Conservation (phyloP, 352 stramenopile species). For the Globisporangium splendens region DNA sequence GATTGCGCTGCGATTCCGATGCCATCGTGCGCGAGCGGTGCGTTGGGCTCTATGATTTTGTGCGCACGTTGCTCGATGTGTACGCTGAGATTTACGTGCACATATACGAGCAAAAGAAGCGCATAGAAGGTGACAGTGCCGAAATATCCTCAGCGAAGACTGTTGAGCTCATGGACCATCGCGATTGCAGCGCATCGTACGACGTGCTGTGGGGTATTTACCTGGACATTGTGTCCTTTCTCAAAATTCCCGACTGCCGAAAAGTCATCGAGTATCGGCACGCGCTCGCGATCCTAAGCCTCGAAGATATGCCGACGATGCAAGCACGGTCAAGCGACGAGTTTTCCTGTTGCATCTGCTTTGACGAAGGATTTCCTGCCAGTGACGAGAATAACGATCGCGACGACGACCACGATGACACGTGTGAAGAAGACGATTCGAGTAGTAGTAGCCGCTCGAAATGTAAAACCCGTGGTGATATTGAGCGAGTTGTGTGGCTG, state of each 20-base stretch:
- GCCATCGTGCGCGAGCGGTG: conserved; percentile 18
- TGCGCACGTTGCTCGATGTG: conserved; percentile 16
- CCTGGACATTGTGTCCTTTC: conserved; percentile 11
- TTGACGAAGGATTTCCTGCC: background rate
- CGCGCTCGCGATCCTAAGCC: conserved; percentile 15
- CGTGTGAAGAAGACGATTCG: conserved; percentile 2
- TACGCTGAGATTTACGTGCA: conserved; percentile 26
- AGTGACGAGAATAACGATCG: too few species aligned
- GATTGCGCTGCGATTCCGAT: conserved; percentile 17
- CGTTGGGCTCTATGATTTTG: conserved; percentile 18
- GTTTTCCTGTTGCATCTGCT: conserved; percentile 2
- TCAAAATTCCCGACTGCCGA: conserved; percentile 16
- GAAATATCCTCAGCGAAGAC: too few species aligned
- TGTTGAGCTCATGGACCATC: background rate
- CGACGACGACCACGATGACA: conserved; percentile 1
- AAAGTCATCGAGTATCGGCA: conserved; percentile 18
- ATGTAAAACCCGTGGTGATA: too few species aligned
- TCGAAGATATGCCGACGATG: conserved; percentile 17
- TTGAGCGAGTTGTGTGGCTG: conserved; percentile 3
- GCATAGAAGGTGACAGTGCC: background rate
- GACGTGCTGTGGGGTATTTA: conserved; percentile 7
- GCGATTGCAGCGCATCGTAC: background rate
- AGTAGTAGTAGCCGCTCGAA: conserved; percentile 7
- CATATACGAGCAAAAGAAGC: conserved; percentile 9
- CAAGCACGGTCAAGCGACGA: background rate